Evolutionary conservation across 768 basidiomycete genomes (phyloP).

Genomic region (Lentinula aciculospora): DNA sequence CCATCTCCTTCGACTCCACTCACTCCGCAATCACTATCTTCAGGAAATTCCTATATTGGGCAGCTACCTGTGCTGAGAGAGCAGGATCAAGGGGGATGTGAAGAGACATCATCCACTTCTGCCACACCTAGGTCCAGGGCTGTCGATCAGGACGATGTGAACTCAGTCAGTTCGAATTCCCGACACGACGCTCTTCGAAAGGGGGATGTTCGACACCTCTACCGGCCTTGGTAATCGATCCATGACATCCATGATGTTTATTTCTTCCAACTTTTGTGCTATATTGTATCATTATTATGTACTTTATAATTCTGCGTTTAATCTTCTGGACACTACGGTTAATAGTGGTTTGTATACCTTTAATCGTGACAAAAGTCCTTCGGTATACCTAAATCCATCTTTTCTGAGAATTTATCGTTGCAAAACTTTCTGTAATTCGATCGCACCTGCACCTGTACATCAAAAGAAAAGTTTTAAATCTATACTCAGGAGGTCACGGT

Average conservation of each 20-base stretch:
- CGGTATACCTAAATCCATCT: neutral
- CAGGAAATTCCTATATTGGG: constrained; percentile 13
- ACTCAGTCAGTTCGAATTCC: neutral
- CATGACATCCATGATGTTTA: no score
- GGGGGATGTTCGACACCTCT: constrained; percentile 21
- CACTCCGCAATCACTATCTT: constrained; percentile 41
- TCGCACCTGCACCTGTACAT: neutral
- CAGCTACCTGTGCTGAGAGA: constrained; percentile 13
- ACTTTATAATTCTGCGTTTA: neutral
- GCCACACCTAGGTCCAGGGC: neutral
- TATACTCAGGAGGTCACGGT: no score
- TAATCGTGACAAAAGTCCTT: neutral
- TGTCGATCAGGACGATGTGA: neutral
- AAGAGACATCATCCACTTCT: neutral
- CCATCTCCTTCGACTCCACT: constrained; percentile 14
- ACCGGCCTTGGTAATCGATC: constrained; percentile 41
- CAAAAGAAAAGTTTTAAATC: neutral
- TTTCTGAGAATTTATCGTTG: neutral
- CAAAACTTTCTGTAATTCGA: neutral
- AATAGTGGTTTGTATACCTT: neutral
- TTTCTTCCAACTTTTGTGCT: no score
- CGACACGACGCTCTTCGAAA: neutral
- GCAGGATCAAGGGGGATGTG: constrained; percentile 2
- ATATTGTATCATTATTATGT: constrained; percentile 3
- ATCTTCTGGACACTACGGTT: neutral